A percentile compares a stretch with the other conserved stretches of the same genome.
Conservation (phyloP, 495 filamentous ascomycete genomes). For the Beverwykella pulmonaria region DNA sequence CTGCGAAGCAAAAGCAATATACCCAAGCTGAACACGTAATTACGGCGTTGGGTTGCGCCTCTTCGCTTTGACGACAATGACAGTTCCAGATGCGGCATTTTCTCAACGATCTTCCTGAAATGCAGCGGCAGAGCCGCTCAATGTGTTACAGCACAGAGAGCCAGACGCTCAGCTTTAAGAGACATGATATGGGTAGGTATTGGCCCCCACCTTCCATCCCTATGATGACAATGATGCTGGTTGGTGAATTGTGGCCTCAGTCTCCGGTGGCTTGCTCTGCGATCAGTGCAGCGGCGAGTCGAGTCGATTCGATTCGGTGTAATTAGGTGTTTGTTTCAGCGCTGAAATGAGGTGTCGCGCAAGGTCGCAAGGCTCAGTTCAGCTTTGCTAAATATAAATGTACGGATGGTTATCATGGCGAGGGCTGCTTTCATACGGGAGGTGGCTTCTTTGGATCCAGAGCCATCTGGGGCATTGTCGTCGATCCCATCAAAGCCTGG, state of each 20-base stretch:
- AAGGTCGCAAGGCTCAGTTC: slow-evolving; percentile 11
- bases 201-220: not conserved
- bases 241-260: not conserved
- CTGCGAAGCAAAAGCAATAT: not conserved
- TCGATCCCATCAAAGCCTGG: not conserved
- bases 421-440: not conserved
- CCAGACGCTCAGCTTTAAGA: not conserved
- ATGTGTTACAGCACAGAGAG: not conserved
- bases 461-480: not conserved
- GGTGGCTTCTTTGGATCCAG: not conserved
- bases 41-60: not conserved
- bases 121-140: not conserved
- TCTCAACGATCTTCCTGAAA: not conserved
- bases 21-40: not conserved
- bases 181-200: not conserved
- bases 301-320: not conserved
- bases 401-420: not conserved
- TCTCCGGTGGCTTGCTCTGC: not conserved
- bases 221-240: not conserved
- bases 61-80: not conserved
- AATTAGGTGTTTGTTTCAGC: not conserved
- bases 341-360: not conserved
- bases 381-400: slow-evolving; percentile 24
- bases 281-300: slow-evolving; percentile 4
- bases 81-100: slow-evolving; percentile 1